These are phyloP conservation scores for Chimonanthus praecox DNA, from an alignment of 164 flowering plant species.

Conservation along the genomic window DNA sequence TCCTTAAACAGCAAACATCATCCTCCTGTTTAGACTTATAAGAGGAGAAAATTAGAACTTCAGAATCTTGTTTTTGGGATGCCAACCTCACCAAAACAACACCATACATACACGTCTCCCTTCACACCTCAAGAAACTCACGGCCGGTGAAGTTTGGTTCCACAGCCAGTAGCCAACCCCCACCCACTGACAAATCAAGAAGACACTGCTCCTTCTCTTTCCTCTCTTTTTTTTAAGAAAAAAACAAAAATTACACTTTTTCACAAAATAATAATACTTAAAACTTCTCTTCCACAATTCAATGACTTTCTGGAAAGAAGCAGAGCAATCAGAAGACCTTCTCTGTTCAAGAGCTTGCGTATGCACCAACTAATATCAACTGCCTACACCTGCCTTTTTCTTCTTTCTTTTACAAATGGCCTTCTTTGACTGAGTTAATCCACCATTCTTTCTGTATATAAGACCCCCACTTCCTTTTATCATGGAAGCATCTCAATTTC, in stretches of 20 bases:
- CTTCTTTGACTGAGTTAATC: neutral
- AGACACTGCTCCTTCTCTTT: no score
- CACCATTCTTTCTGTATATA: constrained; percentile 15
- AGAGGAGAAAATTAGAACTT: neutral
- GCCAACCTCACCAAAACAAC: constrained; percentile 47
- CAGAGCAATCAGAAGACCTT: neutral
- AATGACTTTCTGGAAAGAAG: neutral
- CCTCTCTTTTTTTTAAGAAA: neutral
- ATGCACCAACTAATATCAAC: constrained; percentile 6
- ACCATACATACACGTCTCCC: neutral
- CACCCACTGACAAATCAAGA: constrained; percentile 20
- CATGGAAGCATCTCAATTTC: neutral
- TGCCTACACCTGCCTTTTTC: constrained; percentile 10
- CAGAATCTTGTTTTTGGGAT: constrained; percentile 15
- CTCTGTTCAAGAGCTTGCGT: constrained; percentile 10
- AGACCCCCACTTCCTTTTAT: neutral
- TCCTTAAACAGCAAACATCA: no score
- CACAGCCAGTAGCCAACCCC: constrained; percentile 41
- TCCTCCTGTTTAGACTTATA: no score
- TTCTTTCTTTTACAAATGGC: constrained; percentile 1
- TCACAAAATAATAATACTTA: neutral
- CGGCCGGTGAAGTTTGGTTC: constrained; percentile 23
- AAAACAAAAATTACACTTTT: neutral
- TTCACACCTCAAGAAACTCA: neutral
- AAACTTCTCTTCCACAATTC: neutral